Evolutionary conservation across 495 filamentous ascomycete genomes (phyloP).

Genomic region (Hyaloscypha variabilis): DNA sequence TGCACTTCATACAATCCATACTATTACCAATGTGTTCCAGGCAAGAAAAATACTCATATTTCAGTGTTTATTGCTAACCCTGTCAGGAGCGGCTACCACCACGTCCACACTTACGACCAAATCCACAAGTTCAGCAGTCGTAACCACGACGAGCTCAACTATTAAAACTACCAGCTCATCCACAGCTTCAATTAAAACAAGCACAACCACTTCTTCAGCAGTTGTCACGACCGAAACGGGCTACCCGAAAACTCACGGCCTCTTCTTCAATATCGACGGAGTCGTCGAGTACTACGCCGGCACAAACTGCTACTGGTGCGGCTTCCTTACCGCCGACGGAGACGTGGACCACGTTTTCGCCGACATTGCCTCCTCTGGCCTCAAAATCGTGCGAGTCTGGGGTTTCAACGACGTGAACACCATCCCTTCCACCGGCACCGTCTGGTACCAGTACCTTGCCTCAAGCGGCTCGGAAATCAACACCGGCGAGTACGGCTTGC

Average conservation of each 20-base stretch:
- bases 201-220: slow-evolving; percentile 9
- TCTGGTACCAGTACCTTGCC: slow-evolving; percentile 42
- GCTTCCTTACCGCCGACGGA: slow-evolving; percentile 56
- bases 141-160: neutral
- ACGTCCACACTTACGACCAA: neutral
- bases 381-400: slow-evolving; percentile 71
- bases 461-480: slow-evolving; percentile 36
- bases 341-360: slow-evolving; percentile 63
- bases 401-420: slow-evolving; percentile 50
- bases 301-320: slow-evolving; percentile 73
- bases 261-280: slow-evolving; percentile 66
- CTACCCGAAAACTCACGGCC: slow-evolving; percentile 40
- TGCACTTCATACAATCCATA: slow-evolving; percentile 14
- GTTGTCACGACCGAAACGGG: slow-evolving; percentile 19
- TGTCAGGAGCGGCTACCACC: neutral
- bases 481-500: slow-evolving; percentile 54
- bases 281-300: slow-evolving; percentile 67
- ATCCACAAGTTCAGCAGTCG: slow-evolving; percentile 1
- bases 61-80: neutral
- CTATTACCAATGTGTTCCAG: slow-evolving; percentile 16
- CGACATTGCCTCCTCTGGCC: slow-evolving; percentile 51
- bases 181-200: slow-evolving; percentile 4
- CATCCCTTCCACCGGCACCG: slow-evolving; percentile 50
- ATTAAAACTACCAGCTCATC: slow-evolving; percentile 2
- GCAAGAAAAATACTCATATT: neutral